Base-by-base conservation (phyloP, 2,329 filamentous ascomycete species). In the Diplodia sapinea region DNA sequence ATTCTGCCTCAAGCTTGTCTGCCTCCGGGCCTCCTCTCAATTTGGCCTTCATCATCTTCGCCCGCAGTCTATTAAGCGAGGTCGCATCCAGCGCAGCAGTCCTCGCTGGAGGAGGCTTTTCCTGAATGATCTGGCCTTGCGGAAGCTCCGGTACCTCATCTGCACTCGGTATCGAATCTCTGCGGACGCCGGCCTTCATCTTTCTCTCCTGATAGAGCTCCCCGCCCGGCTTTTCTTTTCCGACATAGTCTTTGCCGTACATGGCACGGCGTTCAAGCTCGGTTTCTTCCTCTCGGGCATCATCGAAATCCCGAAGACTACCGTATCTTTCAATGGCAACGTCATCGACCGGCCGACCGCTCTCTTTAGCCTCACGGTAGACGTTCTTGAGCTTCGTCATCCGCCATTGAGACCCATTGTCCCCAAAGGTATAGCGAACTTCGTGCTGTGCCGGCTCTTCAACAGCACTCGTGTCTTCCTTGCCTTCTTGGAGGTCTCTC, bases 11-110 rank as follows among this genome's bases (percentile, higher is more conserved):
- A 1, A 99, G 86, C 71, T 89, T 86, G 2, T 87, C 87, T 1
- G 88, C 90, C 71, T 96, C 89, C 0, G 92, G 86, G 0, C 91
- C 88, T 17, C 90, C 89, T 69, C 89, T 90, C 56, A 99, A 82
- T 75, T 96, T 96, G 4, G 95, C 95, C 77, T 96, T 97, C 91
- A 99, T 94, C 84, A 98, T 89, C 74, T 95, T 91, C 0, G 95
- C 95, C 71, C 94, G 94, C 61, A 99, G 86, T 69, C 92, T 89
- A 79, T 99, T 99, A 66, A 99, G 83, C 0, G 89, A 84, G 0
- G 92, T 95, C 74, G 91, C 88, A 72, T 96, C 91, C 23, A 96
- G 78, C 13, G 78, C 80, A 20, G 84, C 84, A 4, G 82, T 82
- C 8, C 79, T 78, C 3, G 81, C 75, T n/a, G 82, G 76, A 31